Evolutionary conservation across 2,329 filamentous ascomycete species (phyloP).

Genomic region (Cladophialophora immunda): DNA sequence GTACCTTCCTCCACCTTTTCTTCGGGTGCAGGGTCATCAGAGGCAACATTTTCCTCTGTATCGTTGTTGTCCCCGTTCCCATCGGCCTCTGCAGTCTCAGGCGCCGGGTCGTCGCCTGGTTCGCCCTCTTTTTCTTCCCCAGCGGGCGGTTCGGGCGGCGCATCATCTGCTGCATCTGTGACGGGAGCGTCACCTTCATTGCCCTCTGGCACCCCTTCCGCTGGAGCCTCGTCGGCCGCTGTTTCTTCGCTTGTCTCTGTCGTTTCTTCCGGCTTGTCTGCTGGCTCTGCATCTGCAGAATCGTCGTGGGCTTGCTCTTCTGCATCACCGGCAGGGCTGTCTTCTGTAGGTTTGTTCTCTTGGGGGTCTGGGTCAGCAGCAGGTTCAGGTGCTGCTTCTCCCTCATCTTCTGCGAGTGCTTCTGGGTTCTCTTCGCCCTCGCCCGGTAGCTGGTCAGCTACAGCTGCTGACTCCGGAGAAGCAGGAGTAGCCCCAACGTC

Average conservation of each 20-base stretch:
- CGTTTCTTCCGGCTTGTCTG: constrained; percentile 23
- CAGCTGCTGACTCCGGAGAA: constrained; percentile 33
- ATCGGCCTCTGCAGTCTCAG: not conserved
- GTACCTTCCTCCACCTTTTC: constrained; percentile 2
- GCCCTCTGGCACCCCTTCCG: constrained; percentile 9
- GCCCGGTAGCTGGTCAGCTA: constrained; percentile 1
- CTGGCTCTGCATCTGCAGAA: constrained; percentile 25
- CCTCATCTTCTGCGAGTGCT: not conserved
- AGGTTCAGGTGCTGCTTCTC: constrained; percentile 4
- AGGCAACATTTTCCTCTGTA: not conserved
- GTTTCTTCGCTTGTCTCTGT: not conserved
- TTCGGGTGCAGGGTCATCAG: not conserved
- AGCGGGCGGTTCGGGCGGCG: constrained; percentile 15
- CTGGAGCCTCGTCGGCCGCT: constrained; percentile 16
- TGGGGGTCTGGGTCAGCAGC: constrained; percentile 6
- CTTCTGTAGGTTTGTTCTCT: constrained; percentile 12
- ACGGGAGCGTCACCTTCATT: constrained; percentile 11
- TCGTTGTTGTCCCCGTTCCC: not conserved
- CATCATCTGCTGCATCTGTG: constrained; percentile 28
- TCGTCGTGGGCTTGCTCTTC: constrained; percentile 27
- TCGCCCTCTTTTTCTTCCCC: constrained; percentile 27
- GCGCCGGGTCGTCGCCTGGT: not conserved
- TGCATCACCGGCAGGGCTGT: constrained; percentile 17
- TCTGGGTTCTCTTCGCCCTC: constrained; percentile 12
- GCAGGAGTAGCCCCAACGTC: constrained; percentile 40